phyloP scores from a whole-genome alignment of 345 rosid genomes.

The Gossypium sturtianum region DNA sequence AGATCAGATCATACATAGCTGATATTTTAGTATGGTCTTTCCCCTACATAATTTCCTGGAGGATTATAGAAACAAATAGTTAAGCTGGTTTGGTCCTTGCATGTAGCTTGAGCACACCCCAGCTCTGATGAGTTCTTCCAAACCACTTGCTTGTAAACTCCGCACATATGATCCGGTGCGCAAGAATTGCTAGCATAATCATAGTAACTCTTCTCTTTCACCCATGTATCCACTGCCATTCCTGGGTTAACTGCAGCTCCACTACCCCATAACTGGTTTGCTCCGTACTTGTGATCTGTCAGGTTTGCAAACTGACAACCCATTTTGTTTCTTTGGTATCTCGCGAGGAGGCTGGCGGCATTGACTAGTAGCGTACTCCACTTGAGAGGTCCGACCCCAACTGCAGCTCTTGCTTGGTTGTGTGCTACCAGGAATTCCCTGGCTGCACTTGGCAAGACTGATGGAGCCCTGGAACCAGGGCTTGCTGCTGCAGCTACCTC shows the following conservation, averaged over 20 bases:
- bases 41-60: slow-evolving; percentile 73
- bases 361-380: slow-evolving; percentile 62
- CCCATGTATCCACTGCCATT: slow-evolving; percentile 66
- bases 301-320: slow-evolving; percentile 69
- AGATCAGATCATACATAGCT: slow-evolving; percentile 7
- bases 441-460: slow-evolving; percentile 25
- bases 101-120: slow-evolving; percentile 69
- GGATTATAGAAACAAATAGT: slow-evolving; percentile 82
- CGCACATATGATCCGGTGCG: slow-evolving; percentile 45
- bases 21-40: slow-evolving; percentile 52
- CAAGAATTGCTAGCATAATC: slow-evolving; percentile 52
- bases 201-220: slow-evolving; percentile 57
- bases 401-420: slow-evolving; percentile 67
- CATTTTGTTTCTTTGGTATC: slow-evolving; percentile 61
- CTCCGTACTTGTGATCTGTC: slow-evolving; percentile 49
- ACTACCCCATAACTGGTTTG: slow-evolving; percentile 58
- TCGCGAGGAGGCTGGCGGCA: slow-evolving; percentile 38
- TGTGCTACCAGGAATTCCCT: slow-evolving; percentile 56
- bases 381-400: slow-evolving; percentile 52
- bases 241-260: slow-evolving; percentile 51
- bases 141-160: slow-evolving; percentile 78
- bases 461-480: slow-evolving; percentile 10
- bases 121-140: slow-evolving; percentile 63
- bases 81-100: slow-evolving; percentile 47
- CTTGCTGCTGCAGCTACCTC: slow-evolving; percentile 10